Base-by-base conservation (phyloP, 768 basidiomycete genomes). In the Pleurotus cornucopiae region DNA sequence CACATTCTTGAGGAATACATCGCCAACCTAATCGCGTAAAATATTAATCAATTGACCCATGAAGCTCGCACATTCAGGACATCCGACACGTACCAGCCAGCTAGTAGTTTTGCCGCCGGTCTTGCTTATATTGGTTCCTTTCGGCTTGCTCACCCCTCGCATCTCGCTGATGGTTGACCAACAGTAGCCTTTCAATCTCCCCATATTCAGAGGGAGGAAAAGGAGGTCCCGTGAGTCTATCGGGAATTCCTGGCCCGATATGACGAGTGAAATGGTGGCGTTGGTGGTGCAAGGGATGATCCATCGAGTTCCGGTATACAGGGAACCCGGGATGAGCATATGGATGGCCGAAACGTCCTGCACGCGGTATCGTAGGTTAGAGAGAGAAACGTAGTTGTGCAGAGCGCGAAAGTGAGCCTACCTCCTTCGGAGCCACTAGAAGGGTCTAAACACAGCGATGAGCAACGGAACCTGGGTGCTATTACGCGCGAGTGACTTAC, bases 241-340 rank as follows among this genome's bases (percentile, higher is more conserved):
- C 16, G 73, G 56, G 62, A 90, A 91, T n/a, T 71, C 58, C 20
- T 69, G 61, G 4, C 81, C 79, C 14, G 83, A 82, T 54, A 91
- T 81, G 6, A 73, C 76, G 51, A 91, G 69, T 1, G 83, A 75
- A 37, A 88, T 64, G 39, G 70, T 71, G 12, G 80, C 71, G 49
- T 68, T 76, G n/a, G 79, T 80, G 21, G 76, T 83, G 70, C 89
- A 91, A 1, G 89, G 87, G 51, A 91, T 73, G 11, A 76, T 84
- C 66, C 83, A 79, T 75, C 77, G 88, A 69, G 61, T 73, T 6
- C 71, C 71, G 61, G 81, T 76, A 25, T 72, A 76, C 52, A 67
- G 58, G 2, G 86, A 79, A 18, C 85, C 86, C 1, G 81, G 75
- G 61, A 88, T 85, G 7, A 67, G 66, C 14, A 69, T 60, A 63